Evolutionary conservation across 1,284 basidiomycete genomes (phyloP).

Genomic region (Melampsora americana): DNA sequence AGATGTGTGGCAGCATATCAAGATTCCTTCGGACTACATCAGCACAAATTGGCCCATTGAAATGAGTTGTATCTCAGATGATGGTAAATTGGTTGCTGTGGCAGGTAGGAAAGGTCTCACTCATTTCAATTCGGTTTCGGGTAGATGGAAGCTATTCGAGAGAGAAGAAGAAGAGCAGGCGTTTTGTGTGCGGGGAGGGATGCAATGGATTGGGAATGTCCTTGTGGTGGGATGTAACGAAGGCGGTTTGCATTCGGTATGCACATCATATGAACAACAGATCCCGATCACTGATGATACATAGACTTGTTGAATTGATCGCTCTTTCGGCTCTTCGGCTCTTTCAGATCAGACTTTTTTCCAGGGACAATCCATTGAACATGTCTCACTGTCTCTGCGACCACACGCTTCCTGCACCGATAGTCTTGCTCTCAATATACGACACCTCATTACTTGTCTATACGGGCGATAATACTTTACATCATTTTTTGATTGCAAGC

Average conservation of each 20-base stretch:
- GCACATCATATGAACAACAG: neutral
- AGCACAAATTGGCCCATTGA: slow-evolving; percentile 91
- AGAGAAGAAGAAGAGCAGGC: slow-evolving; percentile 82
- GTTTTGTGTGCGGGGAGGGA: slow-evolving; percentile 82
- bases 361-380: slow-evolving; percentile 86
- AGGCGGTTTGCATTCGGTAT: slow-evolving; percentile 27
- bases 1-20: slow-evolving; percentile 92
- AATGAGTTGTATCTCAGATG: slow-evolving; percentile 84
- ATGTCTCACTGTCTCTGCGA: slow-evolving; percentile 79
- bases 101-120: slow-evolving; percentile 86
- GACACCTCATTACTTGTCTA: slow-evolving; percentile 97
- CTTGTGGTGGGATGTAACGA: slow-evolving; percentile 80
- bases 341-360: slow-evolving; percentile 80
- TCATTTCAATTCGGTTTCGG: slow-evolving; percentile 89
- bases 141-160: slow-evolving; percentile 88
- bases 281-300: neutral
- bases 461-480: slow-evolving; percentile 90
- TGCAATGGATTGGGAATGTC: slow-evolving; percentile 96
- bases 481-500: slow-evolving; percentile 75
- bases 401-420: slow-evolving; percentile 71
- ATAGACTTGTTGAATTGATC: neutral
- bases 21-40: slow-evolving; percentile 86
- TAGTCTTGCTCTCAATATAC: slow-evolving; percentile 81
- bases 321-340: neutral
- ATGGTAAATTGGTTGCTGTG: slow-evolving; percentile 87